Percentiles rank a stretch among this genome's conserved stretches.
phyloP scores from a whole-genome alignment of 306 rosid genomes.

The Trichosanthes cucumerina region DNA sequence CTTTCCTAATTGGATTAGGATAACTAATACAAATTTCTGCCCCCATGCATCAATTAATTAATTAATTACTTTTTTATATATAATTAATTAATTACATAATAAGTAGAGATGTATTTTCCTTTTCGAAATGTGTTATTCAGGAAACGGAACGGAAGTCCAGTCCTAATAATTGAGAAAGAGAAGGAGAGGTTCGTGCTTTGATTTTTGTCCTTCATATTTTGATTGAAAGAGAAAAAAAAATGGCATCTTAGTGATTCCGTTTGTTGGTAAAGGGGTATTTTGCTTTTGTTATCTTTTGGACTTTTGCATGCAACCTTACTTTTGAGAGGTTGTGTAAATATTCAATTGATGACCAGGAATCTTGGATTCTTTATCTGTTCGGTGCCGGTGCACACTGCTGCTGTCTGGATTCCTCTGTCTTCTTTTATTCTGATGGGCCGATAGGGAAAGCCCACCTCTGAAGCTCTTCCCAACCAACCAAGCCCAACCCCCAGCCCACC shows the following conservation, averaged over 20 bases:
- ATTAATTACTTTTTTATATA: too few relatives aligned
- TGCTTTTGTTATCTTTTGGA: not conserved
- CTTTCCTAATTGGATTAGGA: too few relatives aligned
- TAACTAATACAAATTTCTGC: too few relatives aligned
- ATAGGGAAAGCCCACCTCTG: not conserved
- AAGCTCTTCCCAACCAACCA: not conserved
- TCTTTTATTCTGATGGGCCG: not conserved
- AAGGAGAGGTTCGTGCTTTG: not conserved
- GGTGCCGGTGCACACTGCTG: not conserved
- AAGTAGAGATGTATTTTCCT: too few relatives aligned
- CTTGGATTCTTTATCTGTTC: not conserved
- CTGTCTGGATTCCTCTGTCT: too few relatives aligned
- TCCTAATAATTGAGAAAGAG: not conserved
- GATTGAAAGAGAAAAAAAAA: not conserved
- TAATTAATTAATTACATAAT: too few relatives aligned
- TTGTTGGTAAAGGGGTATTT: not conserved
- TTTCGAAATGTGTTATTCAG: not conserved
- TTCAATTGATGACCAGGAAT: conserved; percentile 6
- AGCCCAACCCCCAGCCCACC: not conserved
- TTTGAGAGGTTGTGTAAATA: not conserved
- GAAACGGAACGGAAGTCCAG: not conserved
- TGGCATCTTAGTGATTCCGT: not conserved
- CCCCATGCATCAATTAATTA: too few relatives aligned
- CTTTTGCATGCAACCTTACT: not conserved
- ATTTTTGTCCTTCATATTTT: not conserved